Conservation (phyloP, 169 alveolate species). For the Plasmodium fragile region DNA sequence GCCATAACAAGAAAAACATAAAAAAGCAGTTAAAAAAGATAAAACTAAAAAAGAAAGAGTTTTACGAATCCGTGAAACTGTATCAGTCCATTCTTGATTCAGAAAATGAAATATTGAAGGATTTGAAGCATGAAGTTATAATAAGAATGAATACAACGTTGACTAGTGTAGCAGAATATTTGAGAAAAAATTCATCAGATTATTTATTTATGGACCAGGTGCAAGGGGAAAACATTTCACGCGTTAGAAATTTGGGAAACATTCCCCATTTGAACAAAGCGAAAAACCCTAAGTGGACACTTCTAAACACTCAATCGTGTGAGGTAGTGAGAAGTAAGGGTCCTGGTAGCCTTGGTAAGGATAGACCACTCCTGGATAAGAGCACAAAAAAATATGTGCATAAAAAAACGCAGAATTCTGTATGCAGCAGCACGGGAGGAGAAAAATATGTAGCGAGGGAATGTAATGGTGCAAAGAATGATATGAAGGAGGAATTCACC, state of each 20-base stretch:
- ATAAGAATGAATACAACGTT: conserved; percentile 53
- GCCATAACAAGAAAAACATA: conserved; percentile 42
- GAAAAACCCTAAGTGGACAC: not conserved
- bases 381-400: not conserved
- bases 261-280: not conserved
- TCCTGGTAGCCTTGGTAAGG: not conserved
- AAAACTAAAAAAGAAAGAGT: conserved; percentile 63
- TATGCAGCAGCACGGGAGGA: not conserved
- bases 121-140: conserved; percentile 60
- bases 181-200: conserved; percentile 16
- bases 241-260: not conserved
- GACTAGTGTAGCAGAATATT: conserved; percentile 17
- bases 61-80: conserved; percentile 77
- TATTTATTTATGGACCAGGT: not conserved
- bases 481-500: not conserved
- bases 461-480: not conserved
- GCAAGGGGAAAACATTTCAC: not conserved
- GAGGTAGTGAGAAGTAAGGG: conserved; percentile 6
- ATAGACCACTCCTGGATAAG: not conserved
- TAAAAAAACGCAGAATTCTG: not conserved
- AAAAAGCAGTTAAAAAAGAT: conserved; percentile 37
- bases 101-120: conserved; percentile 67
- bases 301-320: not conserved
- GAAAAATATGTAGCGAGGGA: not conserved
- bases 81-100: conserved; percentile 81